Evolutionary conservation across 768 basidiomycete species (phyloP).

Genomic region (Suillus alpinus): DNA sequence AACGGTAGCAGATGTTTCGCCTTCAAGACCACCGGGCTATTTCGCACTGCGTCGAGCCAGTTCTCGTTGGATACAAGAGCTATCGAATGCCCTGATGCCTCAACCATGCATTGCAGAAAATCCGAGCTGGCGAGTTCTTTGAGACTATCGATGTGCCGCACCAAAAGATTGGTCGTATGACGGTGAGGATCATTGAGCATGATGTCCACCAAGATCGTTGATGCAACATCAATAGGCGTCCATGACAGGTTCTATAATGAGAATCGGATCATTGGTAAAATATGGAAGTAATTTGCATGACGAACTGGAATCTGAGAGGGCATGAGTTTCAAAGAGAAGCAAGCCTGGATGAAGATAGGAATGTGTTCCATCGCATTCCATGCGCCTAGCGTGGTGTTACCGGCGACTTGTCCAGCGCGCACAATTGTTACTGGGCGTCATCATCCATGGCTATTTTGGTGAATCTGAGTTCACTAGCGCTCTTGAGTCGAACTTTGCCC

Average conservation of each 20-base stretch:
- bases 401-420: background rate
- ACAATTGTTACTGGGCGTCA: background rate
- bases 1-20: background rate
- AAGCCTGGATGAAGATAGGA: background rate
- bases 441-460: no score
- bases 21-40: background rate
- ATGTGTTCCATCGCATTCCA: background rate
- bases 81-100: background rate
- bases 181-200: background rate
- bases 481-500: no score
- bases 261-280: background rate
- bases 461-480: no score
- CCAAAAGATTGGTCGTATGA: background rate
- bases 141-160: background rate
- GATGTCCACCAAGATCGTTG: background rate
- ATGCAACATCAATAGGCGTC: background rate
- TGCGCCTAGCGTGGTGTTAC: background rate
- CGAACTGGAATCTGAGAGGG: background rate
- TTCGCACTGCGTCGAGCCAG: background rate
- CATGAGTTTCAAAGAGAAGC: background rate
- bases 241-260: background rate
- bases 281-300: background rate
- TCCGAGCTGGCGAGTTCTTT: background rate
- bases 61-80: background rate
- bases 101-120: background rate